Percentiles rank a stretch among this genome's conserved stretches.
These are phyloP conservation scores for Lachnellula subtilissima DNA, from an alignment of 2,329 filamentous ascomycete genomes.

Conservation along the genomic window DNA sequence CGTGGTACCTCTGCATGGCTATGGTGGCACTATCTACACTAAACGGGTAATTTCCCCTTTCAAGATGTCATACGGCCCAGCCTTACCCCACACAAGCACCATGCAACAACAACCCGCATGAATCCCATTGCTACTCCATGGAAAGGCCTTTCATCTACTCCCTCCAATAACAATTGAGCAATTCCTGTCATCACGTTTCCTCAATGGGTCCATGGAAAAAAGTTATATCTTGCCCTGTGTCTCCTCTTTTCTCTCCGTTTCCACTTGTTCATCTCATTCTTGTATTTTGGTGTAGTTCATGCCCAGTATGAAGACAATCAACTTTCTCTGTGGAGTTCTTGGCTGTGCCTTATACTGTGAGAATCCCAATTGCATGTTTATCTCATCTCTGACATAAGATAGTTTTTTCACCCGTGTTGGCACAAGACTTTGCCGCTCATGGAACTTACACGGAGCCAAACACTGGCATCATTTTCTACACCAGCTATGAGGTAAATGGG, in stretches of 20 bases:
- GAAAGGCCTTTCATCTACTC: constrained; percentile 9
- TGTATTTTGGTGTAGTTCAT: constrained; percentile 12
- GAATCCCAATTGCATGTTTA: not conserved
- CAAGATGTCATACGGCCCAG: not conserved
- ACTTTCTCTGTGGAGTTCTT: constrained; percentile 19
- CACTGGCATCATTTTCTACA: constrained; percentile 51
- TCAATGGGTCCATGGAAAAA: constrained; percentile 11
- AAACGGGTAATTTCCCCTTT: constrained; percentile 15
- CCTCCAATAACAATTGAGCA: constrained; percentile 14
- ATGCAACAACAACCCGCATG: constrained; percentile 6
- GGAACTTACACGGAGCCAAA: constrained; percentile 39
- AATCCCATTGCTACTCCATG: constrained; percentile 3
- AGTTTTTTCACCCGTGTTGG: constrained; percentile 20
- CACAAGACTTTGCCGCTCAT: constrained; percentile 29
- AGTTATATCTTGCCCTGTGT: constrained; percentile 6
- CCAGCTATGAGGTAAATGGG: constrained; percentile 40
- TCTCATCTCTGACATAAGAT: constrained; percentile 6
- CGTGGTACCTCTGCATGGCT: constrained; percentile 5
- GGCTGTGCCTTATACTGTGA: constrained; percentile 22
- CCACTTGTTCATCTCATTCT: constrained; percentile 5
- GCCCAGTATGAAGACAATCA: constrained; percentile 25
- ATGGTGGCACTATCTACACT: constrained; percentile 3
- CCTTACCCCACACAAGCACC: constrained; percentile 1
- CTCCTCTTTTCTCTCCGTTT: constrained; percentile 3
- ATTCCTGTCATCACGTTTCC: constrained; percentile 6